Conservation (phyloP, 2,329 filamentous ascomycete species). For the Calonectria multiphialidica region DNA sequence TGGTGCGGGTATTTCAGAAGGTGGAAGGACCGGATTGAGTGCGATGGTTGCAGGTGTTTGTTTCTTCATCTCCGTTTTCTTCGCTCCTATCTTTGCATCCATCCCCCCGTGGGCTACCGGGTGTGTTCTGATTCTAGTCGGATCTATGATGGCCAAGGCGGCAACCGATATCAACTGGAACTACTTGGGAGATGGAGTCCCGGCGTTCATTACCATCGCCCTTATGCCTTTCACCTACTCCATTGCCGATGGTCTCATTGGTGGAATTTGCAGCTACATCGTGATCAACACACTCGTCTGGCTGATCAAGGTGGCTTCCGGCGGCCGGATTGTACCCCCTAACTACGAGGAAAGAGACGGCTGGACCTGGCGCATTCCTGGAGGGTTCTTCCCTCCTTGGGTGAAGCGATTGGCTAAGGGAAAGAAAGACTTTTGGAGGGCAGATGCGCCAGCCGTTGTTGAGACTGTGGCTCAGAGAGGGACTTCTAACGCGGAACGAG, state of each 20-base stretch:
- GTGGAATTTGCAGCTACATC: conserved; percentile 81
- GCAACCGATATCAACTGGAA: conserved; percentile 90
- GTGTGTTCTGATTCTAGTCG: conserved; percentile 87
- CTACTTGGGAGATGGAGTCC: conserved; percentile 86
- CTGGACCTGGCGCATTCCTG: conserved; percentile 83
- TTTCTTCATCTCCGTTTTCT: conserved; percentile 91
- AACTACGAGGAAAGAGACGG: conserved; percentile 83
- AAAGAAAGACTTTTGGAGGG: conserved; percentile 80
- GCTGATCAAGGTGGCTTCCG: conserved; percentile 73
- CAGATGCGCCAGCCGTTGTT: conserved; percentile 38
- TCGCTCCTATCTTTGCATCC: conserved; percentile 89
- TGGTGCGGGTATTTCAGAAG: conserved; percentile 91
- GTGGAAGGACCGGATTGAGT: conserved; percentile 87
- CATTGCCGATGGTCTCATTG: conserved; percentile 88
- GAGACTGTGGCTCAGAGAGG: conserved; percentile 33
- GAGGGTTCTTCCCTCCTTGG: conserved; percentile 83
- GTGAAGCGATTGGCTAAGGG: conserved; percentile 71
- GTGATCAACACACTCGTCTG: conserved; percentile 80
- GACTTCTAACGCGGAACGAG: conserved; percentile 26
- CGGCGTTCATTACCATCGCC: conserved; percentile 85
- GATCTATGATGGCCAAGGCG: conserved; percentile 86
- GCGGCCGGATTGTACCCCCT: conserved; percentile 78
- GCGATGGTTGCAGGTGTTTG: conserved; percentile 82
- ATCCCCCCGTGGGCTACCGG: conserved; percentile 93
- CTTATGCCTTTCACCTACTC: conserved; percentile 93